phyloP scores from a whole-genome alignment of 1,284 basidiomycete species.

The Ganoderma meredithae region DNA sequence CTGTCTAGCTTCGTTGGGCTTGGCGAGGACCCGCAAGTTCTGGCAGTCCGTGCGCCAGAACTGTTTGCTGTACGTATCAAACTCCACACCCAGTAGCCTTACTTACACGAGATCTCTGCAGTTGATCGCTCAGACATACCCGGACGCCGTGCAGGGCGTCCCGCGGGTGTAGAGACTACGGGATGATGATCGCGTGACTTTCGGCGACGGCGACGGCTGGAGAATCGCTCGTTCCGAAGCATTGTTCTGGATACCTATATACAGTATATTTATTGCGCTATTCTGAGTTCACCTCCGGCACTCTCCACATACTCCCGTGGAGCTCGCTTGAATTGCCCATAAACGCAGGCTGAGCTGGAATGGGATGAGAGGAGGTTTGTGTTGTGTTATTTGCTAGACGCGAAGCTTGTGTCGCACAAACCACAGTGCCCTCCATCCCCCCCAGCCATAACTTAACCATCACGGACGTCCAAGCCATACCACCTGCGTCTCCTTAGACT shows the following conservation, averaged over 20 bases:
- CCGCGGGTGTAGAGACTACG: constrained; percentile 40
- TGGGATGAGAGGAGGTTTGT: background rate
- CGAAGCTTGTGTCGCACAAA: background rate
- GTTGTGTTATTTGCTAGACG: background rate
- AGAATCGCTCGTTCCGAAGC: background rate
- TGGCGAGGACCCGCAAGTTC: constrained; percentile 81
- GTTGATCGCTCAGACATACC: constrained; percentile 70
- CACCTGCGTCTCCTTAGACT: background rate
- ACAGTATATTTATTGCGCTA: no score
- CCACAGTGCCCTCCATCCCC: background rate
- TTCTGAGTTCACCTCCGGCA: no score
- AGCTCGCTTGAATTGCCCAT: no score
- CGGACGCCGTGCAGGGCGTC: constrained; percentile 63
- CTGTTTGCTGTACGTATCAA: constrained; percentile 63
- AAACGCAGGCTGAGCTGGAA: no score
- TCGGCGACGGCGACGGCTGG: no score
- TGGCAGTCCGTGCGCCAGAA: constrained; percentile 77
- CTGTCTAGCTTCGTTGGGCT: constrained; percentile 76
- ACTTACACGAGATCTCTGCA: constrained; percentile 31
- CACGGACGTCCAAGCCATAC: background rate
- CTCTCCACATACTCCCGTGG: no score
- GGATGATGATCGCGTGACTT: background rate
- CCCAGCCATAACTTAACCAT: background rate
- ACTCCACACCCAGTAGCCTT: background rate
- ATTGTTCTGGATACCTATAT: no score